A percentile compares a stretch with the other conserved stretches of the same genome.
Evolutionary conservation across 2,329 filamentous ascomycete genomes (phyloP).

Genomic region (Colletotrichum ledebouriae): DNA sequence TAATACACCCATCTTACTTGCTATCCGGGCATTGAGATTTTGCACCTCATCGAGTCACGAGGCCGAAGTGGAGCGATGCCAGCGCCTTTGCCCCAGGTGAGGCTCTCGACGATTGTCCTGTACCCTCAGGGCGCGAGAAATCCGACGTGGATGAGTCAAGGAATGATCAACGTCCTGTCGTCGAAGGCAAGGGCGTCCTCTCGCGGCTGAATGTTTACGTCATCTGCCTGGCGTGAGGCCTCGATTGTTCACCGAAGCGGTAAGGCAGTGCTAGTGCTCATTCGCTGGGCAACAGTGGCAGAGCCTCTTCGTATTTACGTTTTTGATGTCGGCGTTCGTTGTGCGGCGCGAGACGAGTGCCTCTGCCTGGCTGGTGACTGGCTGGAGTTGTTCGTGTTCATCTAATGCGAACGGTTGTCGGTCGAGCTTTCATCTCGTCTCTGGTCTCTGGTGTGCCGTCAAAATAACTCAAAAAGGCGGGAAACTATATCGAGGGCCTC

Average conservation of each 20-base stretch:
- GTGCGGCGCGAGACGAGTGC: not conserved
- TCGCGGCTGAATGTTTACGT: constrained; percentile 9
- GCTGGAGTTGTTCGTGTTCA: constrained; percentile 2
- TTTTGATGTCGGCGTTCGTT: constrained; percentile 2
- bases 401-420: not conserved
- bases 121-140: not conserved
- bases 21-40: not conserved
- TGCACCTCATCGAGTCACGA: not conserved
- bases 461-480: not conserved
- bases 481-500: not conserved
- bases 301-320: constrained; percentile 5
- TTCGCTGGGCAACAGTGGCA: not conserved
- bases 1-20: constrained; percentile 7
- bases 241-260: constrained; percentile 26
- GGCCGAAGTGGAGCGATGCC: not conserved
- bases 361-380: not conserved
- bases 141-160: constrained; percentile 24
- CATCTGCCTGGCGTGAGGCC: not conserved
- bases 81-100: constrained; percentile 7
- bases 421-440: constrained; percentile 10
- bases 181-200: not conserved
- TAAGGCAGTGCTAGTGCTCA: constrained; percentile 8
- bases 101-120: constrained; percentile 4
- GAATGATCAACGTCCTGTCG: not conserved
- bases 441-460: too few relatives aligned